Conservation (phyloP, 2,329 filamentous ascomycete species). For the Cladosporium sp. region DNA sequence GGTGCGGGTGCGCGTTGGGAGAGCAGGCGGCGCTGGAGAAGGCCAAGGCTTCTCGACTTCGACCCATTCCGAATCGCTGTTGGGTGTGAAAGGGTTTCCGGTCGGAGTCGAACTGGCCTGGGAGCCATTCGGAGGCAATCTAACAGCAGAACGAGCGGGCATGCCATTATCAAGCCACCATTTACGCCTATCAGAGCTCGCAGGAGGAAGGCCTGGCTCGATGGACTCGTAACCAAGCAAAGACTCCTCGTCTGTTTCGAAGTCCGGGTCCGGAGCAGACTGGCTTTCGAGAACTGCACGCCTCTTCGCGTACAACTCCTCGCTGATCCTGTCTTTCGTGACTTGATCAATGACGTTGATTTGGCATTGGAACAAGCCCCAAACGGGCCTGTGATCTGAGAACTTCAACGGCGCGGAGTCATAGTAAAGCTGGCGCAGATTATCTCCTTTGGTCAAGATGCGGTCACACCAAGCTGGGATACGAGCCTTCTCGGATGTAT, state of each 20-base stretch:
- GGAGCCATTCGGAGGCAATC: slow-evolving; percentile 49
- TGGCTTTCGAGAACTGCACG: slow-evolving; percentile 62
- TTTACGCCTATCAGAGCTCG: slow-evolving; percentile 57
- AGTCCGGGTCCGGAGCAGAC: slow-evolving; percentile 51
- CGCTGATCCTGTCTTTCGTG: slow-evolving; percentile 66
- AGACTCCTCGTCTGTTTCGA: slow-evolving; percentile 72
- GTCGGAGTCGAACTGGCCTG: slow-evolving; percentile 68
- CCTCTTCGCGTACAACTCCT: slow-evolving; percentile 65
- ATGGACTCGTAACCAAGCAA: slow-evolving; percentile 76
- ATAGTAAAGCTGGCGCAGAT: slow-evolving; percentile 78
- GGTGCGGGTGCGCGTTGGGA: slow-evolving; percentile 13
- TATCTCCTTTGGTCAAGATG: slow-evolving; percentile 78
- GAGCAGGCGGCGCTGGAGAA: slow-evolving; percentile 17
- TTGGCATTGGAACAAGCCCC: slow-evolving; percentile 77
- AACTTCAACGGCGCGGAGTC: slow-evolving; percentile 76
- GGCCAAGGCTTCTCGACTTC: slow-evolving; percentile 35
- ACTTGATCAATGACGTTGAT: slow-evolving; percentile 76
- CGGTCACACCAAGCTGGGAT: slow-evolving; percentile 98
- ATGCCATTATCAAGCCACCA: slow-evolving; percentile 65
- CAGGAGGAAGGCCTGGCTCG: slow-evolving; percentile 66
- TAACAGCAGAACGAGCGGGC: slow-evolving; percentile 67
- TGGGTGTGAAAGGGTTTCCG: slow-evolving; percentile 74
- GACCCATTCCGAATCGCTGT: slow-evolving; percentile 81
- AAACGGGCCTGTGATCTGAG: slow-evolving; percentile 95
- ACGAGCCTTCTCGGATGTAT: slow-evolving; percentile 89